phyloP scores from a whole-genome alignment of 495 filamentous ascomycete genomes.

The Lichenothelia convexa region DNA sequence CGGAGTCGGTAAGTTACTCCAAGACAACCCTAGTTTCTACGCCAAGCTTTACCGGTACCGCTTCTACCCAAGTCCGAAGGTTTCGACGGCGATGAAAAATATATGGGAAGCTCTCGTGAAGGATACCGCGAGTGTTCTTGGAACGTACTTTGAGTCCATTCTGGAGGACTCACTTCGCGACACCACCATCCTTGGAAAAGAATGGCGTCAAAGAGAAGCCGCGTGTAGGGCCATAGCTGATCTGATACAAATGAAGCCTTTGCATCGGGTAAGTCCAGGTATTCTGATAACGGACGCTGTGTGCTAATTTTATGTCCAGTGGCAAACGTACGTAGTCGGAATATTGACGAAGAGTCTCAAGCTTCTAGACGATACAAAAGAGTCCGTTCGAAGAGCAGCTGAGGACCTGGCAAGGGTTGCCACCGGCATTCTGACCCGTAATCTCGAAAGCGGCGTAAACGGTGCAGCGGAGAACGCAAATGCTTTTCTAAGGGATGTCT shows the following conservation, averaged over 20 bases:
- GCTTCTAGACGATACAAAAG: conserved; percentile 87
- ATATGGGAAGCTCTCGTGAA: conserved; percentile 91
- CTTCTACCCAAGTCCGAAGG: conserved; percentile 85
- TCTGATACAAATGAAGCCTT: conserved; percentile 54
- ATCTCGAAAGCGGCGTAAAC: conserved; percentile 65
- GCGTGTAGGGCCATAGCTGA: conserved; percentile 83
- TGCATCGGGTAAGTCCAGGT: conserved; percentile 30
- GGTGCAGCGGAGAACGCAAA: conserved; percentile 47
- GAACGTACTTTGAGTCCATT: conserved; percentile 64
- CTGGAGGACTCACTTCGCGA: conserved; percentile 70
- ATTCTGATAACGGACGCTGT: background rate
- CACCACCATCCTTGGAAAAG: conserved; percentile 68
- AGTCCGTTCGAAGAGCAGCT: conserved; percentile 65
- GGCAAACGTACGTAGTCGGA: conserved; percentile 63
- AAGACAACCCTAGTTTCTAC: conserved; percentile 77
- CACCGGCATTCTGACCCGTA: conserved; percentile 63
- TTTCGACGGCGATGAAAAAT: conserved; percentile 85
- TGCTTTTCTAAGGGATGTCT: conserved; percentile 60
- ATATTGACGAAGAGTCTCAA: conserved; percentile 74
- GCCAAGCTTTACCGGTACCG: conserved; percentile 86
- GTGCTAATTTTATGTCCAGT: conserved; percentile 19
- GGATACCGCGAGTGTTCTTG: conserved; percentile 53
- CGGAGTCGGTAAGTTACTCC: conserved; percentile 49
- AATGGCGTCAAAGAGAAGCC: conserved; percentile 84
- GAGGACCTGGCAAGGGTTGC: conserved; percentile 63